Percentiles rank a stretch among this genome's conserved stretches.
phyloP scores from a whole-genome alignment of 768 basidiomycete species.

The Paxillus involutus region DNA sequence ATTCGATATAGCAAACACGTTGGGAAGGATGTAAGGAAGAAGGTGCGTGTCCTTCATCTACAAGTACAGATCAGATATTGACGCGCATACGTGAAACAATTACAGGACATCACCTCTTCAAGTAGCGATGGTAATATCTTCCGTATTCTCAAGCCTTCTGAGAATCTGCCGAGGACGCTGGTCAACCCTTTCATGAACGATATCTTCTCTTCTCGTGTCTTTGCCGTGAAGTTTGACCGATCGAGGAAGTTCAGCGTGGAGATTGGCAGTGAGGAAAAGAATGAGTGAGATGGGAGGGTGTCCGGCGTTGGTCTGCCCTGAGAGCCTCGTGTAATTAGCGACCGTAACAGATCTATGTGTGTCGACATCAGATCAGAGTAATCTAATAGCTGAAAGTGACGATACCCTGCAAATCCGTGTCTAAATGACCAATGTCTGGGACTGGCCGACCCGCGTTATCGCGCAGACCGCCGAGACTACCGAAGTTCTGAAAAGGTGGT shows the following conservation, averaged over 20 bases:
- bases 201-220: conserved; percentile 93
- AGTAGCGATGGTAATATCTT: conserved; percentile 91
- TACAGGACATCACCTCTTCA: conserved; percentile 66
- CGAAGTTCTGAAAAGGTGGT: conserved; percentile 86
- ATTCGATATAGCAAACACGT: conserved; percentile 87
- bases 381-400: background rate
- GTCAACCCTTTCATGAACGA: conserved; percentile 92
- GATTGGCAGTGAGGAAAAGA: conserved; percentile 94
- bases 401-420: conserved; percentile 71
- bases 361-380: conserved; percentile 8
- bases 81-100: background rate
- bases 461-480: conserved; percentile 66
- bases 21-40: conserved; percentile 93
- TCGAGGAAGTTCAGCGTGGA: conserved; percentile 96
- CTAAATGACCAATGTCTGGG: conserved; percentile 62
- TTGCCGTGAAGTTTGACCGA: conserved; percentile 91
- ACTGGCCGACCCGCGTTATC: conserved; percentile 66
- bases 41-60: conserved; percentile 94
- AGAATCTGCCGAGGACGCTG: conserved; percentile 78
- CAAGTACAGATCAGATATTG: conserved; percentile 9
- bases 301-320: conserved; percentile 72
- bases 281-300: conserved; percentile 79
- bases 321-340: conserved; percentile 79
- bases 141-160: conserved; percentile 79
- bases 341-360: conserved; percentile 66